Evolutionary conservation across 1,284 basidiomycete genomes (phyloP), one percentile per base, ranked within the genome.

Genomic region (Chalciporus sp.): DNA sequence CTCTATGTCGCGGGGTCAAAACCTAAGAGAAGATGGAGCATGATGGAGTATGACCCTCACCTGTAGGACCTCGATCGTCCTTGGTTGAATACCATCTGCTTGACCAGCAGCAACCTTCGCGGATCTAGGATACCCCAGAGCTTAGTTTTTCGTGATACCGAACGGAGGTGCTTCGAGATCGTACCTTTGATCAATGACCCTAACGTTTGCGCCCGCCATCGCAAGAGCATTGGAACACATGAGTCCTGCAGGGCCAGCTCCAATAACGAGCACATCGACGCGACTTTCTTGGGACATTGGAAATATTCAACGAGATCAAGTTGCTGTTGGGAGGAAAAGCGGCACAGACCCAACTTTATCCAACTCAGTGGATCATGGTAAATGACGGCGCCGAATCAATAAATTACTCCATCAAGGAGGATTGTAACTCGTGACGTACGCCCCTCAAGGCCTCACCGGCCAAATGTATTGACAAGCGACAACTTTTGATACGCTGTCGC

Each of bases 41-140:
- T n/a, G 33, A 14, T 0, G 8, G 26, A 6, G 28, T 29, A 44
- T 11, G 19, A 45, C 7, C 46, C 61, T 39, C 47, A 83, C 86
- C 78, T 90, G 85, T 23, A 93, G 71, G 7, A 92, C 84, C 68
- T 93, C 90, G 46, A 91, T 82, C 1, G 88, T 89, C 39, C 89
- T 79, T 0, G 87, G 86, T 64, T 90, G 86, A 47, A 92, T 85
- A 5, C 89, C 90, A 64, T 92, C 90, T 0, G 88, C 90, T 63
- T 91, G 88, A 14, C 90, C 90, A 7, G 83, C 82, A 35, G 76
- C 65, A 12, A 89, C 79, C 61, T 79, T 84, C 14, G 60, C 57
- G 6, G 84, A 78, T 58, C 87, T 90, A 54, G 14, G 45, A 3
- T 5, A 16, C 11, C 39, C 45, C 9, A 56, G 37, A 4, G n/a